A percentile compares a stretch with the other conserved stretches of the same genome.
Conservation (phyloP, 495 filamentous ascomycete genomes). For the Hypomontagnella monticulosa region DNA sequence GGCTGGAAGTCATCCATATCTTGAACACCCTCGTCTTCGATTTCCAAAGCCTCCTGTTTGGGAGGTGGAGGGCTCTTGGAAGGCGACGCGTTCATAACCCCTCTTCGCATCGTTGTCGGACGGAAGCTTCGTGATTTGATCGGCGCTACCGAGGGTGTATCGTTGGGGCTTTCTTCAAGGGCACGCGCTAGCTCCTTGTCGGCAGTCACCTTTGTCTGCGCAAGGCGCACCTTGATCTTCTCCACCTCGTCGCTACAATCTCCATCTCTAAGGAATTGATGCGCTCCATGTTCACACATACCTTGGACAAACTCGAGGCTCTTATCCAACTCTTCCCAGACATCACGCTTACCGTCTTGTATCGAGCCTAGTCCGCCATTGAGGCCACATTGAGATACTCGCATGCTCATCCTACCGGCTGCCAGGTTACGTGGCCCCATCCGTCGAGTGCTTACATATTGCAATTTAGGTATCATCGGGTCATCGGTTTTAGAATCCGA, state of each 20-base stretch:
- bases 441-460: slow-evolving; percentile 47
- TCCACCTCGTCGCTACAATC: slow-evolving; percentile 79
- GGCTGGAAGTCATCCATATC: slow-evolving; percentile 50
- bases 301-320: slow-evolving; percentile 79
- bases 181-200: slow-evolving; percentile 66
- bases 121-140: slow-evolving; percentile 45
- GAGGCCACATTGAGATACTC: slow-evolving; percentile 35
- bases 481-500: slow-evolving; percentile 13
- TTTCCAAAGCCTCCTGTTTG: slow-evolving; percentile 41
- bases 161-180: slow-evolving; percentile 48
- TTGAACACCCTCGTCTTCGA: slow-evolving; percentile 53
- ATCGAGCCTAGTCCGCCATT: slow-evolving; percentile 40
- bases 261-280: slow-evolving; percentile 85
- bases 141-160: slow-evolving; percentile 33
- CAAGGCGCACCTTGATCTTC: slow-evolving; percentile 68
- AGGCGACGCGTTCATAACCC: slow-evolving; percentile 22
- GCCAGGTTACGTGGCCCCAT: slow-evolving; percentile 33
- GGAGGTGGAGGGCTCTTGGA: slow-evolving; percentile 40
- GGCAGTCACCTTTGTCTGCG: slow-evolving; percentile 67
- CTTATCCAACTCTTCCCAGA: slow-evolving; percentile 79
- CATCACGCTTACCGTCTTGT: slow-evolving; percentile 50
- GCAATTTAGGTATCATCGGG: slow-evolving; percentile 42
- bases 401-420: slow-evolving; percentile 17
- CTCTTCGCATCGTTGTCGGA: slow-evolving; percentile 48
- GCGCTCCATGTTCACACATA: slow-evolving; percentile 84